phyloP scores from a whole-genome alignment of 495 filamentous ascomycete species.

The Aspergillus baeticus region DNA sequence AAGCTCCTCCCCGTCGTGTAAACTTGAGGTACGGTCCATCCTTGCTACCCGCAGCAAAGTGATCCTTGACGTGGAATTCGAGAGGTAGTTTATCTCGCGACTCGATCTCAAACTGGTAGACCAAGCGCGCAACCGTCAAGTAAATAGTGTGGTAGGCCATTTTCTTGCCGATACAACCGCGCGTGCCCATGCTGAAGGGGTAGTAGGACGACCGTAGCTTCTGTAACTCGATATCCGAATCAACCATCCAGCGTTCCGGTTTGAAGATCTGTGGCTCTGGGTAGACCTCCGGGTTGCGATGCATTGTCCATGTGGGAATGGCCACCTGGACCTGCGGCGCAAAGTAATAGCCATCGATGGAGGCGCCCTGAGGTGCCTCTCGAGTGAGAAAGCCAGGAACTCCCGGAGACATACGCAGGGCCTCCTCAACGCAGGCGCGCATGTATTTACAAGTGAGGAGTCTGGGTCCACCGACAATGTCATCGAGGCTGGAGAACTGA shows the following conservation, averaged over 20 bases:
- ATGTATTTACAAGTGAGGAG: conserved; percentile 45
- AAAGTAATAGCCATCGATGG: conserved; percentile 40
- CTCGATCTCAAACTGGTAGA: no score
- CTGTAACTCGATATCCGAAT: background rate
- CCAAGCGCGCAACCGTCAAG: no score
- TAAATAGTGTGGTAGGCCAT: no score
- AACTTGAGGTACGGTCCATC: no score
- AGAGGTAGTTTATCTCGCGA: no score
- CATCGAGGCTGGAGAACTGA: conserved; percentile 34
- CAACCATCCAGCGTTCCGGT: conserved; percentile 27
- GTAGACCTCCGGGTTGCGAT: conserved; percentile 43
- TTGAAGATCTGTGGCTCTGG: conserved; percentile 35
- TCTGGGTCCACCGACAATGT: conserved; percentile 42
- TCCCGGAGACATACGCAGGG: conserved; percentile 54
- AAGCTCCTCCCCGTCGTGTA: no score
- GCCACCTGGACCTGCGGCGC: conserved; percentile 39
- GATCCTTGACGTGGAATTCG: no score
- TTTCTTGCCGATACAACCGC: no score
- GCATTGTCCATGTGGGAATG: conserved; percentile 42
- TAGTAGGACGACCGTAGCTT: no score
- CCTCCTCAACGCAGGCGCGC: conserved; percentile 54
- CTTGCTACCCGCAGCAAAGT: no score
- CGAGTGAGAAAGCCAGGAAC: conserved; percentile 43
- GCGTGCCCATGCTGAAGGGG: no score
- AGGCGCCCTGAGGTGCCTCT: conserved; percentile 43